These are phyloP conservation scores for Globisporangium rhizosaccharum DNA, from an alignment of 352 stramenopile species.

Conservation along the genomic window DNA sequence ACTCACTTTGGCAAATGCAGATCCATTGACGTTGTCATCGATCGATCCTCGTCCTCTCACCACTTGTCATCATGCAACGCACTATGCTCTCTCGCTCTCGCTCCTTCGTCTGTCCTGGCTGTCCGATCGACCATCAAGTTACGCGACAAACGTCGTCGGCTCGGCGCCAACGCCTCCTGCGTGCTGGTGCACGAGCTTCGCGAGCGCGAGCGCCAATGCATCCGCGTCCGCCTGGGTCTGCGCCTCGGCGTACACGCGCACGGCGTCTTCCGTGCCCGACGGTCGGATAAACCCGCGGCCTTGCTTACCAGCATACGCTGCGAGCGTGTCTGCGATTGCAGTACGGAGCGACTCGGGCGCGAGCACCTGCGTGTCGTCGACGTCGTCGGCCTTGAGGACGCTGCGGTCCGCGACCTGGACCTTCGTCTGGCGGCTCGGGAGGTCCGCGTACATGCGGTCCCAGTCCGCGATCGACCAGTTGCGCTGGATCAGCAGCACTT, in stretches of 20 bases:
- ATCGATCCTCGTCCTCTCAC: neutral
- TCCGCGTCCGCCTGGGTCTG: slow-evolving; percentile 88
- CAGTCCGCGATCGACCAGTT: slow-evolving; percentile 90
- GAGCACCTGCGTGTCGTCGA: slow-evolving; percentile 67
- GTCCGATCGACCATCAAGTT: slow-evolving; percentile 6
- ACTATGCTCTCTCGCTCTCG: neutral
- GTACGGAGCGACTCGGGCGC: slow-evolving; percentile 50
- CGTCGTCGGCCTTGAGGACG: slow-evolving; percentile 51
- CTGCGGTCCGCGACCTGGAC: slow-evolving; percentile 69
- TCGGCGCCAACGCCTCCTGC: slow-evolving; percentile 62
- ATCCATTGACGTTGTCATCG: too few relatives aligned
- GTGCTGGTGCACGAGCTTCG: slow-evolving; percentile 72
- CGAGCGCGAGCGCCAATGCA: slow-evolving; percentile 82
- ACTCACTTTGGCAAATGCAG: too few relatives aligned
- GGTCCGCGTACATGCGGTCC: slow-evolving; percentile 93
- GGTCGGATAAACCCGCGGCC: slow-evolving; percentile 92
- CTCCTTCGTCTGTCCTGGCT: too few relatives aligned
- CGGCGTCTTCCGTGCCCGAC: slow-evolving; percentile 97
- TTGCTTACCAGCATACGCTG: slow-evolving; percentile 49
- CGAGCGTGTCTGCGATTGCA: slow-evolving; percentile 44
- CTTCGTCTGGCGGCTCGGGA: slow-evolving; percentile 90
- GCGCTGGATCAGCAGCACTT: slow-evolving; percentile 91
- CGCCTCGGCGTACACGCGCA: slow-evolving; percentile 98
- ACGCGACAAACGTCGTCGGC: slow-evolving; percentile 67
- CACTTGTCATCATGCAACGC: neutral